Conservation (phyloP, 2,329 filamentous ascomycete genomes). For the Helotiales sp. region DNA sequence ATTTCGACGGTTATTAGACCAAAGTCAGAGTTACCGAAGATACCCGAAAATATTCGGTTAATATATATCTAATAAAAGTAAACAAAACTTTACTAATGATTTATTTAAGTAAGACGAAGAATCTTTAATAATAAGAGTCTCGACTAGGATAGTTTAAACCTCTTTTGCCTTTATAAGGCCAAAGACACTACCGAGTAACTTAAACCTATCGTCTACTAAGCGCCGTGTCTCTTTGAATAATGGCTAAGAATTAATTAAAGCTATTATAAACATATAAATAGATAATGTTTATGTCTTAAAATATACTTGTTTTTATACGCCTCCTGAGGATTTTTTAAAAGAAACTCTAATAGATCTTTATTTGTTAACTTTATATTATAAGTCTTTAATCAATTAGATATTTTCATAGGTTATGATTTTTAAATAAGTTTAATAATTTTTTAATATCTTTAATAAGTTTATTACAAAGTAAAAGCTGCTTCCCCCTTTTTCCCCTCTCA, state of each 20-base stretch:
- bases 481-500: too few species aligned
- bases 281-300: conserved; percentile 15
- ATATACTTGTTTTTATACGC: conserved; percentile 19
- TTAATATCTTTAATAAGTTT: too few species aligned
- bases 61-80: too few species aligned
- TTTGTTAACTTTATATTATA: too few species aligned
- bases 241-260: conserved; percentile 25
- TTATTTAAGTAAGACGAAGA: conserved; percentile 25
- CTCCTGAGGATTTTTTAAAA: conserved; percentile 18
- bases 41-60: too few species aligned
- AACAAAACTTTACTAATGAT: conserved; percentile 27
- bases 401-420: too few species aligned
- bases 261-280: conserved; percentile 25
- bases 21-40: too few species aligned
- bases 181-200: conserved; percentile 19
- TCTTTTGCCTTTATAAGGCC: conserved; percentile 23
- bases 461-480: too few species aligned
- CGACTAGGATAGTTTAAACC: too few species aligned
- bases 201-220: conserved; percentile 20
- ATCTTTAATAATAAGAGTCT: conserved; percentile 23
- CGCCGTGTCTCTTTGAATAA: conserved; percentile 22
- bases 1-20: too few species aligned
- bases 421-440: too few species aligned
- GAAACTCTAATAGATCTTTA: conserved; percentile 9
- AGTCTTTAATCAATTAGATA: too few species aligned